A percentile compares a stretch with the other conserved stretches of the same genome.
Conservation (phyloP, 352 stramenopile genomes). For the Phytophthora pisi region DNA sequence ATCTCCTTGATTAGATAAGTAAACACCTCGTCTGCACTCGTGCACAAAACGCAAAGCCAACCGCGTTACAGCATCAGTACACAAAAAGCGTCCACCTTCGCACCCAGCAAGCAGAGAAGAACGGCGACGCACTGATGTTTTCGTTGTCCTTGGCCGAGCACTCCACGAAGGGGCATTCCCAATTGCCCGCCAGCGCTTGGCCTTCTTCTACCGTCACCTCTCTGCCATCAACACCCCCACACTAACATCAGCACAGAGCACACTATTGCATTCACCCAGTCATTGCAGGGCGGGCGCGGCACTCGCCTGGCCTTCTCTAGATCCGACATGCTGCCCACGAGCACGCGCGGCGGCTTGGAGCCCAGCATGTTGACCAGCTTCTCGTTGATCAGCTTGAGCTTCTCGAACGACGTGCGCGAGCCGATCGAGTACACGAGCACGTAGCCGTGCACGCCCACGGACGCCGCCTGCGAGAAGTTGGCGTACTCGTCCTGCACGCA, state of each 20-base stretch:
- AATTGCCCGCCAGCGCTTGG: constrained; percentile 88
- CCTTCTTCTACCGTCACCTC: constrained; percentile 87
- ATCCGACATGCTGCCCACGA: constrained; percentile 96
- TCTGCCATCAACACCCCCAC: constrained; percentile 37
- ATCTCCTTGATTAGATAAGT: constrained; percentile 92
- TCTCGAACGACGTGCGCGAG: constrained; percentile 93
- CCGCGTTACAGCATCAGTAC: constrained; percentile 11
- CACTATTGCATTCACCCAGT: too few relatives aligned
- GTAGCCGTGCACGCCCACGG: constrained; percentile 95
- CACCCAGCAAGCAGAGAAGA: not conserved
- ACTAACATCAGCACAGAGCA: constrained; percentile 3
- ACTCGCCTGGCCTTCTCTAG: constrained; percentile 89
- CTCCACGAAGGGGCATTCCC: constrained; percentile 95
- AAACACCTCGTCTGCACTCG: constrained; percentile 84
- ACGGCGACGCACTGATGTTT: constrained; percentile 82
- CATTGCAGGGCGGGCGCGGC: not conserved
- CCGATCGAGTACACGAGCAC: constrained; percentile 95
- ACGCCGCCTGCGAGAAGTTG: constrained; percentile 95
- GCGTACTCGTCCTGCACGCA: constrained; percentile 93
- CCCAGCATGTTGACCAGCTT: constrained; percentile 94
- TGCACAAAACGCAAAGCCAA: not conserved
- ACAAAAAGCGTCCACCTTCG: not conserved
- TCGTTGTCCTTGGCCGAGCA: constrained; percentile 93
- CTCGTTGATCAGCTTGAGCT: constrained; percentile 95
- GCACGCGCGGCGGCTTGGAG: constrained; percentile 92